Conservation (phyloP, 2,329 filamentous ascomycete genomes). For the Purpureocillium lavendulum region DNA sequence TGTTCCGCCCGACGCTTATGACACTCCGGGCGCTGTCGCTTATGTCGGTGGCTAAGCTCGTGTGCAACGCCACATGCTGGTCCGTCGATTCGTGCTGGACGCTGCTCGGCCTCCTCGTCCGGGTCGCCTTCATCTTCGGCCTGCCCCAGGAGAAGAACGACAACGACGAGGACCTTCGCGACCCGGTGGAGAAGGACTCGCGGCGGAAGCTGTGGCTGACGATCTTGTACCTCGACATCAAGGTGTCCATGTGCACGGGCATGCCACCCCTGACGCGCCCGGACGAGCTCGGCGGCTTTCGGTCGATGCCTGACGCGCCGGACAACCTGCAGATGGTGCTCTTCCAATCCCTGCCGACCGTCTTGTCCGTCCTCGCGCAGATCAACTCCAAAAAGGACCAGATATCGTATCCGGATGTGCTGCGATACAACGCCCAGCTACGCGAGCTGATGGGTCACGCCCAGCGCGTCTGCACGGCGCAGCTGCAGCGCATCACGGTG, state of each 20-base stretch:
- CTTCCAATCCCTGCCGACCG: slow-evolving; percentile 20
- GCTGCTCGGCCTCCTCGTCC: slow-evolving; percentile 23
- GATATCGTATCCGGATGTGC: slow-evolving; percentile 22
- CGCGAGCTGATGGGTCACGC: slow-evolving; percentile 23
- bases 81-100: slow-evolving; percentile 27
- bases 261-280: slow-evolving; percentile 24
- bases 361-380: slow-evolving; percentile 19
- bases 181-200: slow-evolving; percentile 16
- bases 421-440: slow-evolving; percentile 22
- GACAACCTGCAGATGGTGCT: slow-evolving; percentile 23
- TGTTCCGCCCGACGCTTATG: slow-evolving; percentile 25
- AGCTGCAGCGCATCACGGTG: slow-evolving; percentile 22
- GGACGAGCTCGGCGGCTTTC: slow-evolving; percentile 19
- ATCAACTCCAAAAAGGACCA: slow-evolving; percentile 22
- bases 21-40: slow-evolving; percentile 20
- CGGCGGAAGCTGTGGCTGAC: slow-evolving; percentile 25
- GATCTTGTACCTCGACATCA: slow-evolving; percentile 26
- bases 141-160: slow-evolving; percentile 20
- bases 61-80: slow-evolving; percentile 28
- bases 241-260: slow-evolving; percentile 24
- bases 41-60: slow-evolving; percentile 26
- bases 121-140: slow-evolving; percentile 23
- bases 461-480: slow-evolving; percentile 16
- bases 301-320: slow-evolving; percentile 14
- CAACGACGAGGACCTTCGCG: slow-evolving; percentile 13